Base-by-base conservation (phyloP, 2,329 filamentous ascomycete genomes). In the Calonectria pseudoreteaudii region DNA sequence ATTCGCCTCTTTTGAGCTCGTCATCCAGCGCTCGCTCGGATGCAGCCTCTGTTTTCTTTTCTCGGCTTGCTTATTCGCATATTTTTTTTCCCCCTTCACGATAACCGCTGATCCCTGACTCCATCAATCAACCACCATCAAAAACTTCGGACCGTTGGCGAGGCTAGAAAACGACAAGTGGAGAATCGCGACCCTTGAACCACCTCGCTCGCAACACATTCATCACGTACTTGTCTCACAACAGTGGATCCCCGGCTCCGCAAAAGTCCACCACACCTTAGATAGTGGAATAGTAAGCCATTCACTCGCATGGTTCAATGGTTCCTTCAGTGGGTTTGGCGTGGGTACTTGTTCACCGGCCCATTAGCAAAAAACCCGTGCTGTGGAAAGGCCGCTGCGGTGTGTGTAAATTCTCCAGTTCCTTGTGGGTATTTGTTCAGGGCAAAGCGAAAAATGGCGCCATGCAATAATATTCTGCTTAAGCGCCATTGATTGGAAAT, bases 221-320 rank as follows among this genome's bases (percentile, higher is more conserved):
- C 50, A 56, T 68, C 36, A 56, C 36, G 41, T 38, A 23, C n/a
- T 49, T 67, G 66, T 58, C 66, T 68, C 50, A 58, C 53, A 53
- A 38, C 28, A 26, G 66, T 68, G 66, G 66, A 68, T 8, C 66
- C 66, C 72, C 64, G 60, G 38, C 60, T 65, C 60, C 60, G 60
- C 41, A 65, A 65, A 65, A 31, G 60, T 34, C 60, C 60, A 65
- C 60, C 60, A 65, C 60, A 65, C 60, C 38, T 65, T 65, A 49
- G 56, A 62, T 62, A 62, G 56, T 62, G 56, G 56, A 41, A 62
- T 62, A 62, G 56, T 62, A 38, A 62, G 56, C 56, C 56, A 28
- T 41, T 20, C n/a, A 18, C 34, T 41, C 56, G 56, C 56, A 62
- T 62, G 56, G 56, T 62, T 62, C 36, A 41, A 31, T 65, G 38